phyloP scores from a whole-genome alignment of 23 red algal genomes.

The Gracilaria domingensis region DNA sequence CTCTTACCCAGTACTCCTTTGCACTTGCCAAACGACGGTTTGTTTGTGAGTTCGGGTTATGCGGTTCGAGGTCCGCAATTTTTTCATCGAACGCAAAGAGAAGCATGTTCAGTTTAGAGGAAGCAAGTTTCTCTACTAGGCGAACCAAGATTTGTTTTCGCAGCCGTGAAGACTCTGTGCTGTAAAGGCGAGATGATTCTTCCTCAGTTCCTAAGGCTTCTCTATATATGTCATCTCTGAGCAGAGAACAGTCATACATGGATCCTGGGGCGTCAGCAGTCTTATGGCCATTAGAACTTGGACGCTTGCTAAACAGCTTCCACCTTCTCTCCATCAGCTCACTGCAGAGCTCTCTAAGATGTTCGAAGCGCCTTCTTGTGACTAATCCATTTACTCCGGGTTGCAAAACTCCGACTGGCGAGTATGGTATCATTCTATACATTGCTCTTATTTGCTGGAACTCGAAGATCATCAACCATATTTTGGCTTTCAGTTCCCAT shows the following conservation, averaged over 20 bases:
- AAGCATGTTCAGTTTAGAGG: background rate
- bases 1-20: slow-evolving; percentile 3
- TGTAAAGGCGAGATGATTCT: slow-evolving; percentile 10
- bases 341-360: slow-evolving; percentile 31
- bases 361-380: slow-evolving; percentile 21
- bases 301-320: slow-evolving; percentile 5
- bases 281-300: background rate
- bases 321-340: slow-evolving; percentile 19
- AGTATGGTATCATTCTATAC: slow-evolving; percentile 54
- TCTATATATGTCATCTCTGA: slow-evolving; percentile 1
- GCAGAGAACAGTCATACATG: background rate
- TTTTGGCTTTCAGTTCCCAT: slow-evolving; percentile 26
- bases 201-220: background rate
- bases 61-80: slow-evolving; percentile 11
- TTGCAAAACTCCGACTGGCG: background rate
- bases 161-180: background rate
- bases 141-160: slow-evolving; percentile 13
- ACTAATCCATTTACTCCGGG: slow-evolving; percentile 16
- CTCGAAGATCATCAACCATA: slow-evolving; percentile 53
- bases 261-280: background rate
- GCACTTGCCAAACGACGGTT: background rate
- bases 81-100: slow-evolving; percentile 19
- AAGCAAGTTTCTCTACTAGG: slow-evolving; percentile 14
- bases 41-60: background rate
- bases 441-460: slow-evolving; percentile 35